A percentile compares a stretch with the other conserved stretches of the same genome.
These are phyloP conservation scores for Entomortierella lignicola DNA, from an alignment of 192 early-diverging fungal species.

Conservation along the genomic window DNA sequence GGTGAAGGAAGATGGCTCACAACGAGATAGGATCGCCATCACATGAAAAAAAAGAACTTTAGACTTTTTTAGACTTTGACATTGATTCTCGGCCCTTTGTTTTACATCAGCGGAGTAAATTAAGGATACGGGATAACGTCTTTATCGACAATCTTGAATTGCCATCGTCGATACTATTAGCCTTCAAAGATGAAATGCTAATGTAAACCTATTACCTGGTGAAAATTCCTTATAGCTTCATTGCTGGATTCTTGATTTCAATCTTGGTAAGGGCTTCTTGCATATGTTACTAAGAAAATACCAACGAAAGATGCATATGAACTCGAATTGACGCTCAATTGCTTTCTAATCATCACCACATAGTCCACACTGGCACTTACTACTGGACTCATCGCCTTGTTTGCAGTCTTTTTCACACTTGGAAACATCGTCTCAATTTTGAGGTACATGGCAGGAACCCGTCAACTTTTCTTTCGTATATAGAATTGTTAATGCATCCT, in stretches of 20 bases:
- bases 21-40: not conserved
- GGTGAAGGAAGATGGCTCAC: not conserved
- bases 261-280: slow-evolving; percentile 68
- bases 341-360: not conserved
- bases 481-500: too few species aligned
- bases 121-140: not conserved
- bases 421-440: slow-evolving; percentile 90
- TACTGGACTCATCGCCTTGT: slow-evolving; percentile 71
- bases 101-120: not conserved
- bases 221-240: slow-evolving; percentile 73
- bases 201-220: not conserved
- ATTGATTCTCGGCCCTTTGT: not conserved
- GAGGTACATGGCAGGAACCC: slow-evolving; percentile 52
- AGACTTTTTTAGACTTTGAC: too few species aligned
- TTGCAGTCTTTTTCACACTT: slow-evolving; percentile 91
- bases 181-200: not conserved
- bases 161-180: too few species aligned
- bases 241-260: slow-evolving; percentile 82
- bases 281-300: not conserved
- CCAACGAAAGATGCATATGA: too few species aligned
- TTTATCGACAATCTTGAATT: too few species aligned
- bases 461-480: not conserved
- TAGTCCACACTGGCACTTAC: slow-evolving; percentile 71
- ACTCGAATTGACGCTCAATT: too few species aligned
- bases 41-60: too few species aligned